Conservation (phyloP, 305 asterid genomes). For the Fraxinus floribunda region DNA sequence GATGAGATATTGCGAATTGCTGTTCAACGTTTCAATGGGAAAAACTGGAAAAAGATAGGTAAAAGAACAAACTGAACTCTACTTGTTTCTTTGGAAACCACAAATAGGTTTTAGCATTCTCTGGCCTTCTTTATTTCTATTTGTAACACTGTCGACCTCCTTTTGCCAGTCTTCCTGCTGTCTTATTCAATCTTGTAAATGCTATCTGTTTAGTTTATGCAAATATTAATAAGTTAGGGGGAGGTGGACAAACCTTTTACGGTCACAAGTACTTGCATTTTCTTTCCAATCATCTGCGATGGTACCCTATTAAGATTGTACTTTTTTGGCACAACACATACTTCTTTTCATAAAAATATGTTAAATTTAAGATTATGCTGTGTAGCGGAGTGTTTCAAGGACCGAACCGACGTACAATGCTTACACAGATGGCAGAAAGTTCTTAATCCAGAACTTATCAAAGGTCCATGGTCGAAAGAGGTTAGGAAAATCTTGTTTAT, state of each 20-base stretch:
- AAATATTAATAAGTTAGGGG: neutral
- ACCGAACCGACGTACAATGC: conserved; percentile 97
- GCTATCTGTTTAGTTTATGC: neutral
- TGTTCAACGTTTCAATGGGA: conserved; percentile 91
- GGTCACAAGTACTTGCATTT: neutral
- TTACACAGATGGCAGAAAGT: conserved; percentile 99
- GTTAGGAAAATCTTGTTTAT: conserved; percentile 41
- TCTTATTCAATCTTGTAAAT: neutral
- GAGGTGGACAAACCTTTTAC: neutral
- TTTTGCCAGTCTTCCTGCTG: neutral
- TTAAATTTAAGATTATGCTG: conserved; percentile 17
- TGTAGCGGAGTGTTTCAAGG: conserved; percentile 97
- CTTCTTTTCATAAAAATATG: neutral
- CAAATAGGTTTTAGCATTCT: conserved; percentile 17
- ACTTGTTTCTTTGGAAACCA: conserved; percentile 18
- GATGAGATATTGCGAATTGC: conserved; percentile 84
- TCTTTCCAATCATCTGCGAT: neutral
- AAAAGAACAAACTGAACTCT: conserved; percentile 12
- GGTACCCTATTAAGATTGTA: neutral
- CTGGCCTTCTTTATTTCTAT: neutral
- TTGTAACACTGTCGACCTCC: neutral
- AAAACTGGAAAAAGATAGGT: conserved; percentile 99
- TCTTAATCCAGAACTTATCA: conserved; percentile 97
- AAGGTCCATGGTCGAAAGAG: conserved; percentile 99
- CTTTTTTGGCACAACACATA: neutral